Conservation (phyloP, 129 eudicot species). For the Centaurea solstitialis region DNA sequence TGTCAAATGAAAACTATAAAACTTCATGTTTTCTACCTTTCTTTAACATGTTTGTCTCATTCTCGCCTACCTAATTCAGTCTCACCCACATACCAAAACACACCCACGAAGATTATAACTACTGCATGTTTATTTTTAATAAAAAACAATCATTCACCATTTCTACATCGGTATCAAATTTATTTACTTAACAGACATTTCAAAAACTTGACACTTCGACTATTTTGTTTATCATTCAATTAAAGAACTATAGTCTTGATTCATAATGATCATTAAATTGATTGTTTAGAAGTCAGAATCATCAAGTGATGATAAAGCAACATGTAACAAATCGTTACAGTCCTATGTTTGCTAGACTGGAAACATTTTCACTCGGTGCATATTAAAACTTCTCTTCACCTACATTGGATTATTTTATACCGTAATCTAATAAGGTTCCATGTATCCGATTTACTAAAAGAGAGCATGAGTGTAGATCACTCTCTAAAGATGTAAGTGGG, state of each 20-base stretch:
- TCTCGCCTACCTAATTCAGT: background rate
- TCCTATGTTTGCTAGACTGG: background rate
- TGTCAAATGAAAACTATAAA: too few species aligned
- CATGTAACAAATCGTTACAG: background rate
- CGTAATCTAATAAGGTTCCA: background rate
- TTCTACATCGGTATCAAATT: background rate
- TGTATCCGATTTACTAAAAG: too few species aligned
- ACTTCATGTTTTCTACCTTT: too few species aligned
- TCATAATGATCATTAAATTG: background rate
- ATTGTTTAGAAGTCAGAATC: background rate
- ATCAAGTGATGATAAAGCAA: background rate
- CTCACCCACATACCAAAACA: background rate
- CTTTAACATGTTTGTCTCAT: too few species aligned
- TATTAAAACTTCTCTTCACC: too few species aligned
- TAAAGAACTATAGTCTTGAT: background rate
- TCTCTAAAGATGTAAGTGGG: conserved; percentile 21
- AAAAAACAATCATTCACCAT: background rate
- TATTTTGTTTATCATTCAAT: background rate
- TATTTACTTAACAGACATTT: background rate
- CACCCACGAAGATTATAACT: background rate
- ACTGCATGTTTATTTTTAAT: background rate
- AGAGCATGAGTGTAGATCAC: background rate
- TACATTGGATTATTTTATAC: too few species aligned
- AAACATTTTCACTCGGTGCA: background rate
- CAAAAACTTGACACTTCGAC: background rate